Evolutionary conservation across 2,329 filamentous ascomycete genomes (phyloP).

Genomic region (Sporothrix globosa): DNA sequence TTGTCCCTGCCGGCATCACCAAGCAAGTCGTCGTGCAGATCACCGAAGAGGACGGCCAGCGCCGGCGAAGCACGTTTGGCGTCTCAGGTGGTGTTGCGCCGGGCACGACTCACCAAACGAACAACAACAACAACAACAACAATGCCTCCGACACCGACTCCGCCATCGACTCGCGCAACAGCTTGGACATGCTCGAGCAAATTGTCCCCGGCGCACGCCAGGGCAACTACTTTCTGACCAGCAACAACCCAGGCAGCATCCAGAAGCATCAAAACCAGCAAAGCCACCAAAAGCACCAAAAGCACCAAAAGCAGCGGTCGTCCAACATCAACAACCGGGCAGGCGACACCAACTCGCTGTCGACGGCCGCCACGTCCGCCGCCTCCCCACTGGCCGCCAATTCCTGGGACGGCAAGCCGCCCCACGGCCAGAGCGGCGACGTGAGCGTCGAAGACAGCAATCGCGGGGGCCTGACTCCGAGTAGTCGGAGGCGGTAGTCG

Average conservation of each 20-base stretch:
- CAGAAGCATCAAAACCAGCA: neutral
- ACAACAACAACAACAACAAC: neutral
- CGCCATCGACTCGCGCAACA: neutral
- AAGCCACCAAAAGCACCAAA: no score
- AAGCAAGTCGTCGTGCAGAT: constrained; percentile 34
- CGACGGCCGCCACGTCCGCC: neutral
- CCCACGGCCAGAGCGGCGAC: neutral
- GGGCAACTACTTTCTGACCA: constrained; percentile 35
- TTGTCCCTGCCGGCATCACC: constrained; percentile 30
- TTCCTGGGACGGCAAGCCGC: constrained; percentile 22
- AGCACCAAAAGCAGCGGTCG: neutral
- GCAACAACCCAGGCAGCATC: constrained; percentile 1
- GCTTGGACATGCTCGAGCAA: constrained; percentile 19
- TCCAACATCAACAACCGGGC: neutral
- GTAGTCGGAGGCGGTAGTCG: constrained; percentile 6
- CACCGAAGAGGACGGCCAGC: constrained; percentile 31
- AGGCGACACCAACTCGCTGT: neutral
- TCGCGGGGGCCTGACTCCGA: constrained; percentile 12
- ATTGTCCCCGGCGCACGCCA: constrained; percentile 31
- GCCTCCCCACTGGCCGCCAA: constrained; percentile 14
- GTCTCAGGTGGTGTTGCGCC: no score
- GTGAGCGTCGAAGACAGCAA: neutral
- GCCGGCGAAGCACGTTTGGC: neutral
- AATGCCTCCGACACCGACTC: constrained; percentile 13
- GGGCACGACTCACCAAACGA: neutral